Evolutionary conservation across 2,329 filamentous ascomycete genomes (phyloP).

Genomic region (Verticillium tricorpus): DNA sequence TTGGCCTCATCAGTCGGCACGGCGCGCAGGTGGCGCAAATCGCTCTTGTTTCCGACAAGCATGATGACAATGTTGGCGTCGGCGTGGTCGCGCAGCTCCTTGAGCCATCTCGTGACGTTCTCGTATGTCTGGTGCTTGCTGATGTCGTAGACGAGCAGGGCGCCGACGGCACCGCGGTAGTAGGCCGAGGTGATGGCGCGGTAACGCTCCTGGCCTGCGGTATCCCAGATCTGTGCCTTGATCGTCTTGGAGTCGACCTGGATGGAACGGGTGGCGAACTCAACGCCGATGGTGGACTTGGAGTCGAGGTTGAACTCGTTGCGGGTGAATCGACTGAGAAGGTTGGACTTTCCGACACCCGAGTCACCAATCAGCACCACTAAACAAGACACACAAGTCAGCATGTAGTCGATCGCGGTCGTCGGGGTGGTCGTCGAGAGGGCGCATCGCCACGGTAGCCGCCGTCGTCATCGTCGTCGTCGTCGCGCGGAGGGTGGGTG

Average conservation of each 20-base stretch:
- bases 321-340: conserved; percentile 97
- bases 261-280: conserved; percentile 97
- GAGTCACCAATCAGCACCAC: conserved; percentile 99
- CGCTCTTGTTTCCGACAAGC: conserved; percentile 99
- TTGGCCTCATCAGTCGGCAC: conserved; percentile 98
- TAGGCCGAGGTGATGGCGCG: conserved; percentile 98
- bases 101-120: conserved; percentile 98
- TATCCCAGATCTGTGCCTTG: conserved; percentile 99
- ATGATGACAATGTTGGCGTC: conserved; percentile 99
- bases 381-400: conserved; percentile 34
- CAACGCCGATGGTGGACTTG: conserved; percentile 99
- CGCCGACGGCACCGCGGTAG: conserved; percentile 95
- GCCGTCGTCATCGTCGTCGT: conserved; percentile 2
- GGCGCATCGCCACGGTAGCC: conserved; percentile 8
- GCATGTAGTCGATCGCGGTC: conserved; percentile 7
- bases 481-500: conserved; percentile 20
- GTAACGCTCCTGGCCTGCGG: conserved; percentile 97
- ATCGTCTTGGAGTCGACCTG: conserved; percentile 99
- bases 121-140: conserved; percentile 99
- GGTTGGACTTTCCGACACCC: conserved; percentile 99
- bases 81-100: conserved; percentile 95
- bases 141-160: conserved; percentile 97
- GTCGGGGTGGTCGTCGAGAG: conserved; percentile 6
- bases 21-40: conserved; percentile 96
- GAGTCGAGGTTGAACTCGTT: conserved; percentile 99